These are phyloP conservation scores for Mycocentrospora acerina DNA, from an alignment of 2,329 filamentous ascomycete genomes.

Conservation along the genomic window DNA sequence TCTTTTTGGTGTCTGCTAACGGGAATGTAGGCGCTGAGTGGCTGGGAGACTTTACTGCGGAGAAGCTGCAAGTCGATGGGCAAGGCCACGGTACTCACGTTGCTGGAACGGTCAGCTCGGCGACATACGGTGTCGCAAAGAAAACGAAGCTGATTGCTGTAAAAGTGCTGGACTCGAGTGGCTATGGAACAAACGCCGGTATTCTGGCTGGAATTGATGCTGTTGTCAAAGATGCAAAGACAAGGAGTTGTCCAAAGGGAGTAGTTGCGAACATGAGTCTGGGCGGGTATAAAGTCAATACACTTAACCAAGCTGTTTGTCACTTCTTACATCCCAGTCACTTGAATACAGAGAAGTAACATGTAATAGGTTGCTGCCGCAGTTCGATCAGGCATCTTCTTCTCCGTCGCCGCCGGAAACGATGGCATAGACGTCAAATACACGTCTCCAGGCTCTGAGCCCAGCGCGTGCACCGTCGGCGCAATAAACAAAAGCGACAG, in stretches of 20 bases:
- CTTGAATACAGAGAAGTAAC: conserved; percentile 2
- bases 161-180: conserved; percentile 38
- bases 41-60: conserved; percentile 28
- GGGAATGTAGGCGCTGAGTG: conserved; percentile 32
- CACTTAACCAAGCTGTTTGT: conserved; percentile 29
- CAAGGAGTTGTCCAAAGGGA: conserved; percentile 30
- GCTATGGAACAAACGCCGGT: conserved; percentile 23
- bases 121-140: conserved; percentile 37
- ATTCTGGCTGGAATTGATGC: conserved; percentile 32
- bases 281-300: conserved; percentile 25
- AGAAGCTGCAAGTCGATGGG: conserved; percentile 24
- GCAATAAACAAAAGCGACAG: conserved; percentile 35
- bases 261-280: conserved; percentile 39
- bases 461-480: conserved; percentile 42
- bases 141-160: conserved; percentile 38
- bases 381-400: conserved; percentile 37
- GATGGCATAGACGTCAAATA: conserved; percentile 23
- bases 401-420: conserved; percentile 44
- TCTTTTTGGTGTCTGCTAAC: too few species aligned
- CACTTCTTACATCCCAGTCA: background rate
- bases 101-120: conserved; percentile 35
- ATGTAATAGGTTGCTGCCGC: conserved; percentile 28
- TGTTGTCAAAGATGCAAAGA: conserved; percentile 14
- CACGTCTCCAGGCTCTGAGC: conserved; percentile 38
- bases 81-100: conserved; percentile 42